Evolutionary conservation across 352 stramenopile species (phyloP), one percentile per base, ranked within the genome.

Genomic region (Pythium coloratum): DNA sequence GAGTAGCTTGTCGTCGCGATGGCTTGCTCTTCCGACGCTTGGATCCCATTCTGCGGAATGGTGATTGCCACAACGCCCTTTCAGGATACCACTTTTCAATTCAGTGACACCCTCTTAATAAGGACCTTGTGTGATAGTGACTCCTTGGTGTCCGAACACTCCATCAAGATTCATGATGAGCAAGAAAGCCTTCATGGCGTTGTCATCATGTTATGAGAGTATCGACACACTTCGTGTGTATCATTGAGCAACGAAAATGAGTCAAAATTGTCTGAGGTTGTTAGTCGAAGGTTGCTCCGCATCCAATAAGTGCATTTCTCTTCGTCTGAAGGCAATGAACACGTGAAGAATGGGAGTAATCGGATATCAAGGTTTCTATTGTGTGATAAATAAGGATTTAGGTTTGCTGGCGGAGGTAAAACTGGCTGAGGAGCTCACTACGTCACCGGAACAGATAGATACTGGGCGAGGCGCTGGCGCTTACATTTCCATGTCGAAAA

Each of bases 401-500:
- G 44, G 14, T 50, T 26, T 50, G 44, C n/a, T 44, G 33, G 14
- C 10, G 34, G 55, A 20, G 55, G 55, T 61, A 61, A 51, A 51
- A 34, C 24, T 47, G 55, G 34, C 32, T 42, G 55, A 32, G n/a
- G 56, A 36, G 57, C 38, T 54, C 44, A 28, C 55, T 34, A 61
- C 57, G 57, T 42, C 57, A 63, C 57, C 12, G 40, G 24, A 32
- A 34, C 32, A 50, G 24, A 40, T 49, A 63, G 44, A 53, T 34
- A 50, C 13, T 24, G 6, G 34, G 46, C 42, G 47, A 38, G 67
- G 18, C 57, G 10, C 7, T 14, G 24, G n/a, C 62, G 49, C 61
- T 73, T 76, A 91, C 64, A 91, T 82, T 70, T 91, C 82, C 53
- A 91, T 66, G 38, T 88, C 80, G 47, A 91, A 91, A 38, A 91